A percentile compares a stretch with the other conserved stretches of the same genome.
Evolutionary conservation across 2,329 filamentous ascomycete genomes (phyloP).

Genomic region (Elsinoe necatrix): DNA sequence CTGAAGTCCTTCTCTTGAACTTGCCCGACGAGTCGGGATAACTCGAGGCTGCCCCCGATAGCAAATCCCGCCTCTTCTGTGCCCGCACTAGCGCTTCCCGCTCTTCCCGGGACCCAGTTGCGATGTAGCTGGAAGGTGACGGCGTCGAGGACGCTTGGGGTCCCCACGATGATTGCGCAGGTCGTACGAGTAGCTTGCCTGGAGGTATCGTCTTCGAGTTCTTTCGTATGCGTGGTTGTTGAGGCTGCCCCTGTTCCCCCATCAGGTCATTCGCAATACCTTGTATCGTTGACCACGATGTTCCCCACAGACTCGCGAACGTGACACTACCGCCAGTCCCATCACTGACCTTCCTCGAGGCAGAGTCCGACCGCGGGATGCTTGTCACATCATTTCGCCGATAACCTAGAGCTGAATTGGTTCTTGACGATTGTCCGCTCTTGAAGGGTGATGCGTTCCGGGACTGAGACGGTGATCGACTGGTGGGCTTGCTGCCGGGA

Average conservation of each 20-base stretch:
- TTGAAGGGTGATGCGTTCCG: conserved; percentile 24
- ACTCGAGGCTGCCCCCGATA: conserved; percentile 32
- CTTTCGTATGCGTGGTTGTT: conserved; percentile 12
- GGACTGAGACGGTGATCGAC: conserved; percentile 29
- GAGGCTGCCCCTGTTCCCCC: conserved; percentile 30
- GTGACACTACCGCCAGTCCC: conserved; percentile 16
- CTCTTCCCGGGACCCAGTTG: conserved; percentile 39
- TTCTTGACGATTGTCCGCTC: background rate
- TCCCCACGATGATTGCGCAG: conserved; percentile 41
- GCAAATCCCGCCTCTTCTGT: conserved; percentile 42
- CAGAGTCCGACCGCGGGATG: conserved; percentile 17
- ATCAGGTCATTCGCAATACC: conserved; percentile 43
- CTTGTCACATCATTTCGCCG: conserved; percentile 5
- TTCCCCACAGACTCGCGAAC: conserved; percentile 41
- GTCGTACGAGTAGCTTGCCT: conserved; percentile 26
- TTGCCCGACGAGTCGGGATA: conserved; percentile 39
- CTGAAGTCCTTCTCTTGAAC: conserved; percentile 60
- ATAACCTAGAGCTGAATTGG: conserved; percentile 9
- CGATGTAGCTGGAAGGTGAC: conserved; percentile 32
- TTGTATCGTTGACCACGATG: conserved; percentile 42
- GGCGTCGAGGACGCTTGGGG: conserved; percentile 30
- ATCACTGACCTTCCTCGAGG: conserved; percentile 6
- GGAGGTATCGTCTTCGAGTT: conserved; percentile 18
- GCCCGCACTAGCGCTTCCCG: conserved; percentile 40
- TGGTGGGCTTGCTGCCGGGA: conserved; percentile 23